Evolutionary conservation across 495 filamentous ascomycete species (phyloP).

Genomic region (Ramalina intermedia): DNA sequence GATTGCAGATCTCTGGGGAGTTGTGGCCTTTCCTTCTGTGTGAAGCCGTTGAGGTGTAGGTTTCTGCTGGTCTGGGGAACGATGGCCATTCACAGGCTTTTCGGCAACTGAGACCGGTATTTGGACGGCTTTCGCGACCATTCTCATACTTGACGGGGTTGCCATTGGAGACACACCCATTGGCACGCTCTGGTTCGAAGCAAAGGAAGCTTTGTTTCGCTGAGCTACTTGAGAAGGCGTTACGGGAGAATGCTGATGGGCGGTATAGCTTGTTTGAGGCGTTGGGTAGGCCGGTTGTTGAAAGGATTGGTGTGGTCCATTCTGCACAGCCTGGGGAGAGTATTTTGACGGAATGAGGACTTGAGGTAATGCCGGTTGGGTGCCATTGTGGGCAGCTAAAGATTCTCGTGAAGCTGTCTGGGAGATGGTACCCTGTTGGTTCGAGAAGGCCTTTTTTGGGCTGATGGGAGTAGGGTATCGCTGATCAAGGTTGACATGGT

Average conservation of each 20-base stretch:
- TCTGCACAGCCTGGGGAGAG: not conserved
- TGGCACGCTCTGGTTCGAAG: too few relatives aligned
- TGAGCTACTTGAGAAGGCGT: too few relatives aligned
- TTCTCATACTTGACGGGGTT: not conserved
- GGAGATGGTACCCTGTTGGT: not conserved
- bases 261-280: too few relatives aligned
- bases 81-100: not conserved
- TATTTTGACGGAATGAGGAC: not conserved
- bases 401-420: not conserved
- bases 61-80: not conserved
- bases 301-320: too few relatives aligned
- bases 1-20: not conserved
- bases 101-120: not conserved
- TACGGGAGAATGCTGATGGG: too few relatives aligned
- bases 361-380: not conserved
- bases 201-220: too few relatives aligned
- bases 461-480: conserved; percentile 29
- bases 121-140: conserved; percentile 1
- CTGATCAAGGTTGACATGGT: conserved; percentile 10
- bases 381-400: not conserved
- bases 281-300: too few relatives aligned
- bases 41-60: not conserved
- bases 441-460: conserved; percentile 8
- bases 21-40: not conserved
- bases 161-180: not conserved